Conservation (phyloP, 176 grass and related monocot genomes). For the Chloris gayana region DNA sequence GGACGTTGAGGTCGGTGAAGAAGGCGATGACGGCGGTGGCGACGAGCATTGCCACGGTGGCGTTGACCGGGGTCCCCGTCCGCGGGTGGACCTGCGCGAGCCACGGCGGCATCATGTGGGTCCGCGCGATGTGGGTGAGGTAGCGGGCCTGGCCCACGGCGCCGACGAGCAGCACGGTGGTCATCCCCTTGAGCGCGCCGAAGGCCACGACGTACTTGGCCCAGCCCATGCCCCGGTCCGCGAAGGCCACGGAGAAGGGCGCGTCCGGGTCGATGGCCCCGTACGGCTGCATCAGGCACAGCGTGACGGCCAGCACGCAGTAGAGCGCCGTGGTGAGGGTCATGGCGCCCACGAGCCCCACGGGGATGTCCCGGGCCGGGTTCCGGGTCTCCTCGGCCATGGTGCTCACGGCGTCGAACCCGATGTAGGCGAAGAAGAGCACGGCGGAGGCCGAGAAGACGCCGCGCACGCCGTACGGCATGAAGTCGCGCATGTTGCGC, state of each 20-base stretch:
- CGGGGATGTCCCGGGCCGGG: conserved; percentile 68
- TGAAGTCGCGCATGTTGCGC: conserved; percentile 62
- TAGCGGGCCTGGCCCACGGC: conserved; percentile 67
- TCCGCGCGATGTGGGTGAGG: conserved; percentile 67
- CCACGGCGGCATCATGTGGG: conserved; percentile 69
- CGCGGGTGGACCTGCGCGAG: conserved; percentile 48
- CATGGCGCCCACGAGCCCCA: conserved; percentile 81
- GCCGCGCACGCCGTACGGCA: conserved; percentile 58
- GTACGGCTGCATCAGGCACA: conserved; percentile 71
- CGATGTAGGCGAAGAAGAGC: conserved; percentile 92
- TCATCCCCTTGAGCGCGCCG: conserved; percentile 80
- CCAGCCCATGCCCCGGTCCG: conserved; percentile 55
- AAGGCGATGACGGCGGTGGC: conserved; percentile 61
- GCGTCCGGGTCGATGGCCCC: conserved; percentile 48
- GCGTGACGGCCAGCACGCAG: conserved; percentile 54
- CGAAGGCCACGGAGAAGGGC: conserved; percentile 64
- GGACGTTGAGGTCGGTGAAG: conserved; percentile 61
- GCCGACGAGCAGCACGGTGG: conserved; percentile 67
- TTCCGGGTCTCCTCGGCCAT: conserved; percentile 93
- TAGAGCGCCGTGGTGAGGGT: conserved; percentile 47
- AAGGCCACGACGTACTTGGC: conserved; percentile 75
- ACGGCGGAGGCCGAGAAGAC: conserved; percentile 72
- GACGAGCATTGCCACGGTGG: conserved; percentile 66
- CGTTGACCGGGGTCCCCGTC: conserved; percentile 59
- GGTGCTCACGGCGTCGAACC: conserved; percentile 88